Evolutionary conservation across 2,329 filamentous ascomycete species (phyloP).

Genomic region (Pyrenochaeta sp.): DNA sequence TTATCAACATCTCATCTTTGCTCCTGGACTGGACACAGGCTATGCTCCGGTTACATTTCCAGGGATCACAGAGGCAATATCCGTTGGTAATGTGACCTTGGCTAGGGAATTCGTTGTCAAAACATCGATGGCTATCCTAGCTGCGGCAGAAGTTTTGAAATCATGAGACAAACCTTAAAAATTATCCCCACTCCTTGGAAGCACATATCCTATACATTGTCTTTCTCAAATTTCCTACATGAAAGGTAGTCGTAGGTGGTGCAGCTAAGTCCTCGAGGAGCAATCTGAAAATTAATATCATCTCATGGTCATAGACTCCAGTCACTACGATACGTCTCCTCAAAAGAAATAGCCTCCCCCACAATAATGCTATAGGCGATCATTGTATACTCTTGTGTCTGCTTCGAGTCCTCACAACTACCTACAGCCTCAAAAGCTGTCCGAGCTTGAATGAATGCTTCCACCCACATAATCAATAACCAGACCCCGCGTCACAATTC

Average conservation of each 20-base stretch:
- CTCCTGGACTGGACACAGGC: constrained; percentile 54
- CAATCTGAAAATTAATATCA: no score
- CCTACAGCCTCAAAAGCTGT: constrained; percentile 30
- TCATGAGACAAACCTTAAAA: no score
- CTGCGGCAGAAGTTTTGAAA: constrained; percentile 46
- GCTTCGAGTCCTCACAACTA: constrained; percentile 15
- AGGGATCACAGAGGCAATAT: constrained; percentile 49
- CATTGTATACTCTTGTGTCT: constrained; percentile 42
- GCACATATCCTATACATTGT: no score
- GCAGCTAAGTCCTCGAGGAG: no score
- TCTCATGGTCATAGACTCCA: no score
- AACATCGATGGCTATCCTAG: constrained; percentile 42
- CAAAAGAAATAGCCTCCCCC: constrained; percentile 36
- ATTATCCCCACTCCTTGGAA: no score
- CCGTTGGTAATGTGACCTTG: constrained; percentile 38
- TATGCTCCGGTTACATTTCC: constrained; percentile 51
- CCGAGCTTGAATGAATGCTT: constrained; percentile 38
- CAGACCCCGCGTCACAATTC: constrained; percentile 41
- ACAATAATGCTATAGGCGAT: constrained; percentile 43
- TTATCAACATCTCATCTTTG: constrained; percentile 58
- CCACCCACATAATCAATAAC: constrained; percentile 30
- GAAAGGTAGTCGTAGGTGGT: no score
- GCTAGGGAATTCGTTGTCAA: constrained; percentile 47
- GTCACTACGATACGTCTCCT: constrained; percentile 1
- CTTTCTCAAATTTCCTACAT: no score